phyloP scores from a whole-genome alignment of 306 rosid species.

The Abrus pulchellus region DNA sequence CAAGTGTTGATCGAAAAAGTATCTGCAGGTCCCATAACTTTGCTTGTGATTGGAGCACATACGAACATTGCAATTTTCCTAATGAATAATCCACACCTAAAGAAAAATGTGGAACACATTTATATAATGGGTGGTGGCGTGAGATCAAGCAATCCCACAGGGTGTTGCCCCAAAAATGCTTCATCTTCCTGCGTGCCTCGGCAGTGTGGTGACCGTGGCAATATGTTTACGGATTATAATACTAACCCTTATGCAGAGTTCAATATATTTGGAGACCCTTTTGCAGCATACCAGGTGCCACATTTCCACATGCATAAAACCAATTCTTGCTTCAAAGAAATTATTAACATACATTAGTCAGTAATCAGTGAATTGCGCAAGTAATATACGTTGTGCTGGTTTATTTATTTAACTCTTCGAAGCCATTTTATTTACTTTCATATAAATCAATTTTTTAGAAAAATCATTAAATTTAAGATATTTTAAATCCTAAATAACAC shows the following conservation, averaged over 20 bases:
- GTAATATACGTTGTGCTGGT: not conserved
- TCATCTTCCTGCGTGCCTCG: conserved; percentile 65
- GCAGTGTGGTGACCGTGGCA: conserved; percentile 91
- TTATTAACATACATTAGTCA: not conserved
- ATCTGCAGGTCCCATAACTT: conserved; percentile 76
- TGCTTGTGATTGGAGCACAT: conserved; percentile 72
- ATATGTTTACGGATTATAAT: conserved; percentile 73
- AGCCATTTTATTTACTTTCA: no score
- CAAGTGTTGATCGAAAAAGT: conserved; percentile 87
- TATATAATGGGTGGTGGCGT: conserved; percentile 96
- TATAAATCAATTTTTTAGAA: no score
- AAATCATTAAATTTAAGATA: not conserved
- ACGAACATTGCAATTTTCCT: conserved; percentile 89
- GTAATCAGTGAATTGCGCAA: not conserved
- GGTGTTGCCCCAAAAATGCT: conserved; percentile 85
- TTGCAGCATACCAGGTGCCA: conserved; percentile 91
- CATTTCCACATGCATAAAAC: not conserved
- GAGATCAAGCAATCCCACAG: conserved; percentile 82
- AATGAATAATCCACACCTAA: conserved; percentile 82
- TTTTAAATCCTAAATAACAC: not conserved
- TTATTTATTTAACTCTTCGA: no score
- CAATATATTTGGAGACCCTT: conserved; percentile 90
- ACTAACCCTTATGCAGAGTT: conserved; percentile 91
- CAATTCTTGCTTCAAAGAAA: not conserved
- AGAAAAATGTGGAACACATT: conserved; percentile 82